phyloP scores from a whole-genome alignment of 2,329 filamentous ascomycete genomes.

The Neonectria hederae region DNA sequence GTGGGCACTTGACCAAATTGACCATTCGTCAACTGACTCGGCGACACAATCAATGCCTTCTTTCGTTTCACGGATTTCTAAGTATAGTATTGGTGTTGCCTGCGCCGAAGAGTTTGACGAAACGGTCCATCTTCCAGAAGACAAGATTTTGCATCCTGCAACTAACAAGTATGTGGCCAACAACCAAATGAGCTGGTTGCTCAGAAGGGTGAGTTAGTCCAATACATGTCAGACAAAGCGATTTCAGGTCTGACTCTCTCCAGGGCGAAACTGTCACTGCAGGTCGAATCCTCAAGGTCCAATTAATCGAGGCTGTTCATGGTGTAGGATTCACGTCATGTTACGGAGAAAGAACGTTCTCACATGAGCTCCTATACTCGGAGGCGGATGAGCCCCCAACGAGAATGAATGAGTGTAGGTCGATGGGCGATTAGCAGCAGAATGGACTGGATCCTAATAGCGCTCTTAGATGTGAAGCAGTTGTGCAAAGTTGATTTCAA shows the following conservation, averaged over 20 bases:
- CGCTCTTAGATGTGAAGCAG: background rate
- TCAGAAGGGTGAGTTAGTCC: background rate
- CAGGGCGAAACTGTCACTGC: background rate
- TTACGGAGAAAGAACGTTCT: background rate
- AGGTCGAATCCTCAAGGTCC: background rate
- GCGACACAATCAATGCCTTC: background rate
- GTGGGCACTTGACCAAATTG: background rate
- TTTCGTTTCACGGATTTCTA: background rate
- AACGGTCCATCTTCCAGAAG: background rate
- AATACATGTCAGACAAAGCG: background rate
- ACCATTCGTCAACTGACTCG: background rate
- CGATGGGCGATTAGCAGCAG: too few species aligned
- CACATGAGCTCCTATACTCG: background rate
- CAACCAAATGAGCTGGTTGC: constrained; percentile 7
- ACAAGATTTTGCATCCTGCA: background rate
- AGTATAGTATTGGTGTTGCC: background rate
- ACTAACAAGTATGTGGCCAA: background rate
- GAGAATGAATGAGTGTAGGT: background rate
- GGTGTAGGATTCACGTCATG: background rate
- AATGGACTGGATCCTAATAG: background rate
- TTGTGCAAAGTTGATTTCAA: background rate
- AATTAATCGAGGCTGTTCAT: background rate
- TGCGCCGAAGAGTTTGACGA: background rate
- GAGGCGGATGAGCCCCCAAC: background rate
- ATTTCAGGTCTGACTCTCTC: background rate